Base-by-base conservation (phyloP, 805 yeast species). In the Saccharomycopsis oosterbeekiorum region DNA sequence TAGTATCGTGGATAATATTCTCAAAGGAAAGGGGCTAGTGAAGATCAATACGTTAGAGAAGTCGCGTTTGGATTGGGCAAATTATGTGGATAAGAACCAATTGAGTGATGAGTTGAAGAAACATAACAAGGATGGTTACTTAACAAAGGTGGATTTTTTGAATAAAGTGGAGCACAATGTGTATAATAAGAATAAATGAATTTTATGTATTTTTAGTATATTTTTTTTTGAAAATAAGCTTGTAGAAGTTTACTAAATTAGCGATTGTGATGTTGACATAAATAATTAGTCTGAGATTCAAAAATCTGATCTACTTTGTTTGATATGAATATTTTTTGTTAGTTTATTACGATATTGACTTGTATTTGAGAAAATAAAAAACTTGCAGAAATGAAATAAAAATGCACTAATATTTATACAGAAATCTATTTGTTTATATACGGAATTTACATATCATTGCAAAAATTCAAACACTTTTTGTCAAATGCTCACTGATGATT, bases 11-110 rank as follows among this genome's bases (percentile, higher is more conserved):
- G 92, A 88, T 70, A 89, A 86, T 61, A 91, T 91, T 42, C 80
- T 90, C 55, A 76, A 82, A 54, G 80, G 85, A 11, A 78, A 88
- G 2, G 82, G 86, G 65, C 84, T 87, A 66, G 84, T 89, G 39
- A 93, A 90, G 70, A 77, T 94, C 64, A 88, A 96, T 26, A 94
- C 99, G 0, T 76, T 94, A 65, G 98, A 94, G 70, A 94, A 94
- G 73, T 88, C 96, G 0, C 78, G 96, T 65, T 77, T 94, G 58
- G 99, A 94, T 73, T 94, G 98, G 96, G 96, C 96, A 0, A 83
- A 88, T 56, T 91, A 88, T 74, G 97, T 94, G 37, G 97, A 93
- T 73, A 80, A 87, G 65, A 84, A 85, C 65, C 91, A 91, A 60
- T 85, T 94, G 56, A 79, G 82, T 59, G 97, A 89, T 66, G 99